Conservation (phyloP, 225 moss, liverwort and hornwort species). For the Antitrichia curtipendula region DNA sequence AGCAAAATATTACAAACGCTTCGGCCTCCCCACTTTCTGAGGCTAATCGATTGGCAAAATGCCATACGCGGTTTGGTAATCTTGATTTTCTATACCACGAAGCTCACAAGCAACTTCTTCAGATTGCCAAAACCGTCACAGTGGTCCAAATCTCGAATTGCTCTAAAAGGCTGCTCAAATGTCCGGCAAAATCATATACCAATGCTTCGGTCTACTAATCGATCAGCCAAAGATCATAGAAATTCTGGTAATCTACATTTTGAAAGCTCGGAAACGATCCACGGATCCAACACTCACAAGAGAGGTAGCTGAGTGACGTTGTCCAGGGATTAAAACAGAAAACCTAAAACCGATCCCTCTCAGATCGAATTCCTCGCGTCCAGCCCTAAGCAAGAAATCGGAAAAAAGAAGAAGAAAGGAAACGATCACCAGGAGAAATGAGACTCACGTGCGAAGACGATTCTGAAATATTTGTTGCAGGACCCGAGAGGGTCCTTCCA, state of each 20-base stretch:
- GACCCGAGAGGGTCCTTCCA: conserved; percentile 84
- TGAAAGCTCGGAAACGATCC: background rate
- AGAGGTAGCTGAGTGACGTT: background rate
- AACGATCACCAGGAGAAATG: background rate
- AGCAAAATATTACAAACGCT: background rate
- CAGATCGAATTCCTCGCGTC: background rate
- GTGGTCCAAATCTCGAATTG: background rate
- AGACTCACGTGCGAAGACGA: conserved; percentile 56
- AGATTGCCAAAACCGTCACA: background rate
- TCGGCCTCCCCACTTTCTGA: background rate
- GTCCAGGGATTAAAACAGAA: background rate
- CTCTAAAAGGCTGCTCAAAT: background rate
- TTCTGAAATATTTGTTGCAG: conserved; percentile 74
- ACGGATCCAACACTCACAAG: background rate
- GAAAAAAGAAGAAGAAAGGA: background rate
- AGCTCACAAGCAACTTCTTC: background rate
- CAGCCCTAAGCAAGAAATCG: background rate
- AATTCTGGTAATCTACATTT: background rate
- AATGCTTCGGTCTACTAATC: background rate
- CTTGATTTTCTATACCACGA: background rate
- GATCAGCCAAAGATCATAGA: background rate
- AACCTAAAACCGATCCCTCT: background rate
- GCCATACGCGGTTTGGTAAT: background rate
- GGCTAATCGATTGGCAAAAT: background rate
- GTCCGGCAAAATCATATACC: background rate